A percentile compares a stretch with the other conserved stretches of the same genome.
phyloP scores from a whole-genome alignment of 1,139 yeast genomes.

The Blastobotrys ciferrii region DNA sequence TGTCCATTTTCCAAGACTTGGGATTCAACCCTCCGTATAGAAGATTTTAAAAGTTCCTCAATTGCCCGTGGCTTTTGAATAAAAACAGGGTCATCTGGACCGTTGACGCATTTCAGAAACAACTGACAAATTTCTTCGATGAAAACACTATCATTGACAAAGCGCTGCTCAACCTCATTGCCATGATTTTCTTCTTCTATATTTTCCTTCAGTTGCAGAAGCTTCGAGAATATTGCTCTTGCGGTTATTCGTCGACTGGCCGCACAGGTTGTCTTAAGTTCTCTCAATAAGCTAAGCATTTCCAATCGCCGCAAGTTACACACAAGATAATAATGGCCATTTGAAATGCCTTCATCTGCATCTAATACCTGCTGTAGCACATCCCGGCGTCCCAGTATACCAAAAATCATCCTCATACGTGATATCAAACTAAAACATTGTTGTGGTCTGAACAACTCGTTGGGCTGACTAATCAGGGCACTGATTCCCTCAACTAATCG shows the following conservation, averaged over 20 bases:
- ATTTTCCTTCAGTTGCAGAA: neutral
- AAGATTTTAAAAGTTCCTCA: neutral
- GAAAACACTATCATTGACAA: neutral
- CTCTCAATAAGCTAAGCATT: neutral
- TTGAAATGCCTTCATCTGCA: neutral
- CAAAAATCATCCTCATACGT: neutral
- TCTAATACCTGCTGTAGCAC: too few relatives aligned
- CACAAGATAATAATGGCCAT: neutral
- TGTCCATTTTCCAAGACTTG: neutral
- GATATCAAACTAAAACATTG: neutral
- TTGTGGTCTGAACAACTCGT: neutral
- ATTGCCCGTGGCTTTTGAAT: neutral
- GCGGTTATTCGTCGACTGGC: neutral
- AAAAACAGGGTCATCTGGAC: neutral
- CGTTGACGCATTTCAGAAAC: constrained; percentile 1
- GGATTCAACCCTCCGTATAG: neutral
- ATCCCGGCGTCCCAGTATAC: neutral
- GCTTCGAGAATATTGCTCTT: neutral
- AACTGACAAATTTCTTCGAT: constrained; percentile 2
- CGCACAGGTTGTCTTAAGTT: neutral
- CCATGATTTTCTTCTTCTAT: neutral
- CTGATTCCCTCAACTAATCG: neutral
- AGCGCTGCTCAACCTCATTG: neutral
- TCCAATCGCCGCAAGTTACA: constrained; percentile 1
- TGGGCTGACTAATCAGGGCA: neutral